These are phyloP conservation scores for Pleoardoris graminearum DNA, from an alignment of 2,329 filamentous ascomycete genomes.

Conservation along the genomic window DNA sequence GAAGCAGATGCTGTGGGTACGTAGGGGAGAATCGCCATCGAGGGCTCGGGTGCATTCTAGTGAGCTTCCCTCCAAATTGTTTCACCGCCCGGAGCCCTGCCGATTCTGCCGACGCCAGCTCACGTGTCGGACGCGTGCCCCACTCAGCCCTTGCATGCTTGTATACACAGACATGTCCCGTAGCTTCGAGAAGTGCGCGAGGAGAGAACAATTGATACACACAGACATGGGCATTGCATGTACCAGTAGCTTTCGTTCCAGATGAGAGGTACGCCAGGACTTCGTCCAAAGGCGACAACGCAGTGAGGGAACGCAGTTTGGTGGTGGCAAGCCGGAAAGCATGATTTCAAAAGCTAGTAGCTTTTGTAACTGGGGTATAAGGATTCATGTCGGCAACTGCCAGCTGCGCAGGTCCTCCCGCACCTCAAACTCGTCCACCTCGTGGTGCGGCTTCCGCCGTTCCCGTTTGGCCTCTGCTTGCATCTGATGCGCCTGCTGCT, in stretches of 20 bases:
- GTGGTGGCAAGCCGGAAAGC: too few species aligned
- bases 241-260: too few species aligned
- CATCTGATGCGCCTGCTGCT: conserved; percentile 50
- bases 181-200: too few species aligned
- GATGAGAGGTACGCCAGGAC: too few species aligned
- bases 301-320: too few species aligned
- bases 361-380: neutral
- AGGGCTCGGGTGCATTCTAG: conserved; percentile 6
- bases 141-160: conserved; percentile 1
- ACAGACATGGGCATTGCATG: too few species aligned
- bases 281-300: too few species aligned
- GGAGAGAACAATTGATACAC: too few species aligned
- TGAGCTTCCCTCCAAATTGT: conserved; percentile 27
- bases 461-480: conserved; percentile 45
- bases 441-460: conserved; percentile 43
- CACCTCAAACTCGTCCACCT: conserved; percentile 55
- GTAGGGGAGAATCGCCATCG: conserved; percentile 5
- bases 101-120: conserved; percentile 38
- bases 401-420: conserved; percentile 54
- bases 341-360: too few species aligned
- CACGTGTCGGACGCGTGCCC: conserved; percentile 30
- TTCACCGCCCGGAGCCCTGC: conserved; percentile 35
- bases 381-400: conserved; percentile 34
- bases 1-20: conserved; percentile 6
- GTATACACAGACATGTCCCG: neutral